Evolutionary conservation across 164 flowering plant genomes (phyloP).

Genomic region (Taxillus chinensis): DNA sequence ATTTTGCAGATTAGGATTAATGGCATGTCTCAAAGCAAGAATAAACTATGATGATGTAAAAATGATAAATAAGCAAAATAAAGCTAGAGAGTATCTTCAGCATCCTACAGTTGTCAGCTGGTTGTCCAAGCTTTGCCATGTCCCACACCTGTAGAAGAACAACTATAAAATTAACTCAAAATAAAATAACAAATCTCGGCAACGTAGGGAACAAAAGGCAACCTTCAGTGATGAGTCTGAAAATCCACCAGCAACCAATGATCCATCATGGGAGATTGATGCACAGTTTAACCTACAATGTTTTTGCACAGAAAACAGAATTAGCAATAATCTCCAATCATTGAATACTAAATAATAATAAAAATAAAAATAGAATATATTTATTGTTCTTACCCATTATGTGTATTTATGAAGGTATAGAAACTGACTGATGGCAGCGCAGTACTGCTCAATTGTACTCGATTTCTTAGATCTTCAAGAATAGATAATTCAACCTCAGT

Average conservation of each 20-base stretch:
- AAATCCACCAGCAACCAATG: conserved; percentile 97
- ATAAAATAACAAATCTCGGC: not conserved
- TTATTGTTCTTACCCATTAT: conserved; percentile 48
- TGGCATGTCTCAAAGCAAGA: no score
- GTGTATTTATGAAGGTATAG: conserved; percentile 86
- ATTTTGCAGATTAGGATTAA: no score
- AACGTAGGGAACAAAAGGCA: not conserved
- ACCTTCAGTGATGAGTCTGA: conserved; percentile 97
- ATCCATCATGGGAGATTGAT: conserved; percentile 91
- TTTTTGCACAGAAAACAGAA: conserved; percentile 11
- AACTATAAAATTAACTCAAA: not conserved
- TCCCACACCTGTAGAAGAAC: conserved; percentile 72
- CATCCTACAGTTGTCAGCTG: conserved; percentile 45
- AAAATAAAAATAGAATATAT: not conserved
- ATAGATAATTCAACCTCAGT: conserved; percentile 74
- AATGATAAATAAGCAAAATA: not conserved
- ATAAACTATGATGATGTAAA: not conserved
- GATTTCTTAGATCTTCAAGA: conserved; percentile 88
- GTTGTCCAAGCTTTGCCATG: conserved; percentile 87
- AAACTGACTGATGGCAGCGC: conserved; percentile 91
- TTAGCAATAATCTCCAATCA: not conserved
- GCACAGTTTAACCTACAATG: conserved; percentile 68
- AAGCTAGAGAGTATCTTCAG: not conserved
- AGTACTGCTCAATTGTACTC: conserved; percentile 75
- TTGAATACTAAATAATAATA: not conserved